Base-by-base conservation (phyloP, 306 rosid genomes). In the Gillenia trifoliata region DNA sequence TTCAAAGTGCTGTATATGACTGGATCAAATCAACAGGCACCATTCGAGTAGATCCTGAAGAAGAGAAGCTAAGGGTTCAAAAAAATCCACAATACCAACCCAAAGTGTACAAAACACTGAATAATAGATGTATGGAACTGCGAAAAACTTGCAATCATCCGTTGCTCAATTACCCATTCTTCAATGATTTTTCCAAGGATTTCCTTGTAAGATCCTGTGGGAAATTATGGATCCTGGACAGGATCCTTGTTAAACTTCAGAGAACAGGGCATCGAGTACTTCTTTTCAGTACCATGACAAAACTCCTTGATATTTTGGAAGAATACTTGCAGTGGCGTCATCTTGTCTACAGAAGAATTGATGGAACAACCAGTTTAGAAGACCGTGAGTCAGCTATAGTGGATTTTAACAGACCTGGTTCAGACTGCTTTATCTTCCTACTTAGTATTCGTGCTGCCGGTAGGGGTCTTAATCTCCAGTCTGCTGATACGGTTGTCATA, bases 361-460 rank as follows among this genome's bases (percentile, higher is more conserved):
- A 94, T 75, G 98, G 98, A 80, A 94, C 98, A 74, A 94, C 98
- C 56, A 90, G 88, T 82, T 87, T 94, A 84, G 98, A 94, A 77
- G 98, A 94, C 82, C 98, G 98, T 61, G 98, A 94, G 77, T 86
- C 97, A 23, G 97, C 98, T 76, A 91, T 94, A 77, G 93, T 94
- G 77, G 97, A 94, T 82, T 94, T 94, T 59, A 94, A 94, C 83
- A 83, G 94, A 74, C 85, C 92, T 70, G 77, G 11, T 80, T 88
- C 97, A 10, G 93, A 88, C 67, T 88, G 93, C 74, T 94, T 94
- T 85, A 94, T 94, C 89, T 94, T 94, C 91, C 83, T 94, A 91
- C 97, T 91, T 65, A 94, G 98, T 70, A 94, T 94, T 71, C 93
- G 98, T 64, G 98, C 98, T 28, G 98, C 98, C 71, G 98, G 98